These are phyloP conservation scores for Dryas alaskensis DNA, from an alignment of 306 rosid genomes.

Conservation along the genomic window DNA sequence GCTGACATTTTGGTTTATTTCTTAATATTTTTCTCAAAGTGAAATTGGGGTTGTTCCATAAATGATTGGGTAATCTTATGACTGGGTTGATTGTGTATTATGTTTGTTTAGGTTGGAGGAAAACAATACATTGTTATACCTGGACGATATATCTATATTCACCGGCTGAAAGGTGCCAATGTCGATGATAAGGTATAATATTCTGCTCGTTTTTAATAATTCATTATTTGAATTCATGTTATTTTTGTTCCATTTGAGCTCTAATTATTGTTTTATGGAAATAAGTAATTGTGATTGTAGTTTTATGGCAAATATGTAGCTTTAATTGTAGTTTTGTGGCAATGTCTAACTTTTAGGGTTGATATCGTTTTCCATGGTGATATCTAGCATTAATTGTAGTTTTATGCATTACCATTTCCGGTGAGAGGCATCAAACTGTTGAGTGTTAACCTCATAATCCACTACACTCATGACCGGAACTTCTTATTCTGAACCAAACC, in stretches of 20 bases:
- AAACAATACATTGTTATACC: slow-evolving; percentile 95
- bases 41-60: background rate
- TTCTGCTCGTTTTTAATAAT: slow-evolving; percentile 14
- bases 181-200: slow-evolving; percentile 73
- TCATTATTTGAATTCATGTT: slow-evolving; percentile 19
- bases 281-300: background rate
- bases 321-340: background rate
- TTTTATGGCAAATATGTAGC: background rate
- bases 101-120: slow-evolving; percentile 59
- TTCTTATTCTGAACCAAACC: background rate
- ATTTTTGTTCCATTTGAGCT: background rate
- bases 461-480: background rate
- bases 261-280: background rate
- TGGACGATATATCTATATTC: slow-evolving; percentile 72
- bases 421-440: background rate
- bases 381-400: background rate
- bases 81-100: slow-evolving; percentile 4
- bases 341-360: background rate
- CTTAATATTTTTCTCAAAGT: background rate
- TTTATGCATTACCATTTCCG: background rate
- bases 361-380: no score
- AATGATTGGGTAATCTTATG: background rate
- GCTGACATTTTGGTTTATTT: background rate
- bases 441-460: background rate
- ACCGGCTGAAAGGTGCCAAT: slow-evolving; percentile 80